These are phyloP conservation scores for Erythrophleum fordii DNA, from an alignment of 306 rosid species.

Conservation along the genomic window DNA sequence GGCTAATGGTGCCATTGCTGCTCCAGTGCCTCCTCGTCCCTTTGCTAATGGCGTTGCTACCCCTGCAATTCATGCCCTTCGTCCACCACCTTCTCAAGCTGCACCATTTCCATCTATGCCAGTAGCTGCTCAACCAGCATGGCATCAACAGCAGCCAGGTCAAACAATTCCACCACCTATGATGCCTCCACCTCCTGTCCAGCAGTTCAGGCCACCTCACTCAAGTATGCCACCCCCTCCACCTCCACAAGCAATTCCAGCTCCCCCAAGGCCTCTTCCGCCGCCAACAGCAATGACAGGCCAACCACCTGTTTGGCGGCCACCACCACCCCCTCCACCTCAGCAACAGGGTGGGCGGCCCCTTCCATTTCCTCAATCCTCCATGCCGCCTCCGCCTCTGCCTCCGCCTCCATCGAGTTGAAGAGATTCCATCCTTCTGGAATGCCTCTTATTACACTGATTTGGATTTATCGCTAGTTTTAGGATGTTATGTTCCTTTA, in stretches of 20 bases:
- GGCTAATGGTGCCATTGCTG: constrained; percentile 59
- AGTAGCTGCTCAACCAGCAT: constrained; percentile 61
- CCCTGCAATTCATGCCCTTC: constrained; percentile 59
- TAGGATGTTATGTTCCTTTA: constrained; percentile 38
- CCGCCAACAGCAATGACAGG: constrained; percentile 88
- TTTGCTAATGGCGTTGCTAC: constrained; percentile 77
- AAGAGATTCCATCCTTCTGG: constrained; percentile 34
- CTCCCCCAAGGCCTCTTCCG: constrained; percentile 80
- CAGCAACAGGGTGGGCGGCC: constrained; percentile 73
- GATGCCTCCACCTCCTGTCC: constrained; percentile 76
- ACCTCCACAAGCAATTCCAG: constrained; percentile 57
- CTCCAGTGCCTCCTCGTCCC: constrained; percentile 83
- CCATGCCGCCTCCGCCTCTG: constrained; percentile 73
- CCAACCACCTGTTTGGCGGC: constrained; percentile 80
- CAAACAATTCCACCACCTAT: constrained; percentile 55
- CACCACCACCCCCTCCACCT: constrained; percentile 67
- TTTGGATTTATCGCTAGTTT: constrained; percentile 27
- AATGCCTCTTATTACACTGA: background rate
- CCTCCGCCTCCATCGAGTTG: constrained; percentile 56
- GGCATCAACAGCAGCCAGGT: constrained; percentile 89
- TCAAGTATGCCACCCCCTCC: constrained; percentile 83
- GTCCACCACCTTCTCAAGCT: constrained; percentile 87
- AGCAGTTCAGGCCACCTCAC: constrained; percentile 91
- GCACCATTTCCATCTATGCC: constrained; percentile 73
- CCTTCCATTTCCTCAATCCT: constrained; percentile 53